Percentiles rank a stretch among this genome's conserved stretches.
These are phyloP conservation scores for Pterula multifida DNA, from an alignment of 1,284 basidiomycete species.

Conservation along the genomic window DNA sequence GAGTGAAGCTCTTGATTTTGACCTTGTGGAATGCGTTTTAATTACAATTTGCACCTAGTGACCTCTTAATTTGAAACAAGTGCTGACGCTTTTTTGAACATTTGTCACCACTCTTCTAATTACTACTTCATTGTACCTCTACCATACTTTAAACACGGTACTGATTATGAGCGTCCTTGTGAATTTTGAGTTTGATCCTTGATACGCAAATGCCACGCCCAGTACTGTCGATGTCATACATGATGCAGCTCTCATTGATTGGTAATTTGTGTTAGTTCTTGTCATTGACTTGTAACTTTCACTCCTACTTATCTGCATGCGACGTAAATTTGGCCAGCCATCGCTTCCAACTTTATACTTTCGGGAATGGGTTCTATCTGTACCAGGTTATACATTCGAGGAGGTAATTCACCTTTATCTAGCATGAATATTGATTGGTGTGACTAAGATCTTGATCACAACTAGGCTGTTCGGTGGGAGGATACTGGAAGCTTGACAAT, in stretches of 20 bases:
- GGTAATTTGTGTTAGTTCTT: too few relatives aligned
- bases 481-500: slow-evolving; percentile 61
- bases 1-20: slow-evolving; percentile 23
- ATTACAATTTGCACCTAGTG: background rate
- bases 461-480: slow-evolving; percentile 48
- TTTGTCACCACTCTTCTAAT: too few relatives aligned
- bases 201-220: too few relatives aligned
- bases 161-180: too few relatives aligned
- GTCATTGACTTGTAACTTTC: background rate
- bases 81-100: too few relatives aligned
- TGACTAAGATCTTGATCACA: slow-evolving; percentile 3
- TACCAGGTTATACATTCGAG: slow-evolving; percentile 59
- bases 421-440: too few relatives aligned
- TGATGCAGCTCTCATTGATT: too few relatives aligned
- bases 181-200: background rate
- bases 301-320: background rate
- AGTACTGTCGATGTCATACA: too few relatives aligned
- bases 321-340: slow-evolving; percentile 30
- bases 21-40: background rate
- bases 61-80: background rate
- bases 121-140: too few relatives aligned
- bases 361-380: slow-evolving; percentile 43
- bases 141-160: too few relatives aligned
- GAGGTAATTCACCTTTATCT: slow-evolving; percentile 28
- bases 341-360: slow-evolving; percentile 32